These are phyloP conservation scores for Ustilago sp. DNA, from an alignment of 1,284 basidiomycete species.

Conservation along the genomic window DNA sequence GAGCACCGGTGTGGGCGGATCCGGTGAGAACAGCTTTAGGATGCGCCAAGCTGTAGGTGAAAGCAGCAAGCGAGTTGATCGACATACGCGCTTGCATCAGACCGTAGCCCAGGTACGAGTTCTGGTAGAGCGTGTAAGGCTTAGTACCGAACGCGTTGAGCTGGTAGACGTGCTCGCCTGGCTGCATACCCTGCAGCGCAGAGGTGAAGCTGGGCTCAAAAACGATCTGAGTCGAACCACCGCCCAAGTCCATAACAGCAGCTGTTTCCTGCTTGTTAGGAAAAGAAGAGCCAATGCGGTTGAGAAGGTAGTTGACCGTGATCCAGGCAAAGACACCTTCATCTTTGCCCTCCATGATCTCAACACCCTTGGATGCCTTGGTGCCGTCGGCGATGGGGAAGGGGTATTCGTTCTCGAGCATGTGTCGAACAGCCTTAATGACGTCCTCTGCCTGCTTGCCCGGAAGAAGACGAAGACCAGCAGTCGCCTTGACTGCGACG, in stretches of 20 bases:
- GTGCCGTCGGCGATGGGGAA: constrained; percentile 73
- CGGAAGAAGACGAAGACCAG: constrained; percentile 85
- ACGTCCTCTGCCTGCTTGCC: constrained; percentile 79
- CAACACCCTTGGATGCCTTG: constrained; percentile 54
- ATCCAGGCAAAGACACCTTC: constrained; percentile 97
- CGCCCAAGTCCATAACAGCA: constrained; percentile 94
- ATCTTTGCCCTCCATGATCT: constrained; percentile 90
- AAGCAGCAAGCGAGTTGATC: constrained; percentile 89
- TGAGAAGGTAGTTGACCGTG: constrained; percentile 84
- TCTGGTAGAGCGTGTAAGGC: constrained; percentile 66
- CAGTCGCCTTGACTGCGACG: constrained; percentile 93
- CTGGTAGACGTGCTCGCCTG: constrained; percentile 94
- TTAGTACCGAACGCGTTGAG: constrained; percentile 72
- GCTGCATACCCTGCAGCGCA: constrained; percentile 74
- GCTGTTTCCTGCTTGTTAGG: constrained; percentile 73
- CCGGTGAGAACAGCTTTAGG: constrained; percentile 58
- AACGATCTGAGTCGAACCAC: constrained; percentile 97
- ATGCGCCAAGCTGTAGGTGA: constrained; percentile 76
- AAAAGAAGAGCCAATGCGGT: constrained; percentile 70
- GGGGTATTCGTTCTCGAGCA: constrained; percentile 78
- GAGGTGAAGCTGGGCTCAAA: constrained; percentile 80
- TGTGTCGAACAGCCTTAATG: constrained; percentile 79
- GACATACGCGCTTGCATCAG: constrained; percentile 88
- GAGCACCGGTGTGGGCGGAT: constrained; percentile 29
- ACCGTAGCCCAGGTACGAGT: constrained; percentile 82